A percentile compares a stretch with the other conserved stretches of the same genome.
phyloP scores from a whole-genome alignment of 805 yeast genomes.

The Teunomyces barrocoloradensis region DNA sequence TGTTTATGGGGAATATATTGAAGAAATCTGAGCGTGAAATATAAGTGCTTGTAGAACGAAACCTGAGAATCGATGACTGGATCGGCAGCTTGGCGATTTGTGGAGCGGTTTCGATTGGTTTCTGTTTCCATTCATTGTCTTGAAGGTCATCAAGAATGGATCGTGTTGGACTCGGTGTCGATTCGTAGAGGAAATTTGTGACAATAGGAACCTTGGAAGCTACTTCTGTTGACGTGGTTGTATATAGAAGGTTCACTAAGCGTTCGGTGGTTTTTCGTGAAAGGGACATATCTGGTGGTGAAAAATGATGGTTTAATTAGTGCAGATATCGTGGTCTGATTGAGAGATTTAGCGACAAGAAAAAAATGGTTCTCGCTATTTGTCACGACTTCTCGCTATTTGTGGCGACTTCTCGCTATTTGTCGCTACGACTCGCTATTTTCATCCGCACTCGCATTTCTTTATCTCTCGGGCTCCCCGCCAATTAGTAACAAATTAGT shows the following conservation, averaged over 20 bases:
- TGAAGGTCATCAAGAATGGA: constrained; percentile 28
- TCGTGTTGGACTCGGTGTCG: constrained; percentile 1
- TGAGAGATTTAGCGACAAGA: too few species aligned
- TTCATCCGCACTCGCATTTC: too few species aligned
- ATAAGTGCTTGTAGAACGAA: constrained; percentile 37
- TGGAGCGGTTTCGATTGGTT: constrained; percentile 24
- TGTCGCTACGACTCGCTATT: too few species aligned
- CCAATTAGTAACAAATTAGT: background rate
- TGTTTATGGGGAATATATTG: constrained; percentile 33
- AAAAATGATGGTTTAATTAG: background rate
- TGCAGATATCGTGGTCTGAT: background rate
- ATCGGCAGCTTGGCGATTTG: constrained; percentile 10
- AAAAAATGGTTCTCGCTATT: too few species aligned
- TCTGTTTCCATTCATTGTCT: constrained; percentile 31
- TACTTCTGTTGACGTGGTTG: constrained; percentile 28
- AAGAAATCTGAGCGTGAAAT: constrained; percentile 39
- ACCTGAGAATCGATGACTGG: constrained; percentile 33
- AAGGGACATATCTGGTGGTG: background rate
- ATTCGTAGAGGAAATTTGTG: constrained; percentile 23
- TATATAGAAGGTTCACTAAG: constrained; percentile 28
- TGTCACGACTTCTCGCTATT: too few species aligned
- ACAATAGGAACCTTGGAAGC: constrained; percentile 27
- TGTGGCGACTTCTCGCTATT: too few species aligned
- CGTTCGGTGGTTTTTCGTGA: constrained; percentile 16
- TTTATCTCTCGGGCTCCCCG: background rate